A percentile compares a stretch with the other conserved stretches of the same genome.
These are phyloP conservation scores for Kappamyces sp. DNA, from an alignment of 192 early-diverging fungal species.

Conservation along the genomic window DNA sequence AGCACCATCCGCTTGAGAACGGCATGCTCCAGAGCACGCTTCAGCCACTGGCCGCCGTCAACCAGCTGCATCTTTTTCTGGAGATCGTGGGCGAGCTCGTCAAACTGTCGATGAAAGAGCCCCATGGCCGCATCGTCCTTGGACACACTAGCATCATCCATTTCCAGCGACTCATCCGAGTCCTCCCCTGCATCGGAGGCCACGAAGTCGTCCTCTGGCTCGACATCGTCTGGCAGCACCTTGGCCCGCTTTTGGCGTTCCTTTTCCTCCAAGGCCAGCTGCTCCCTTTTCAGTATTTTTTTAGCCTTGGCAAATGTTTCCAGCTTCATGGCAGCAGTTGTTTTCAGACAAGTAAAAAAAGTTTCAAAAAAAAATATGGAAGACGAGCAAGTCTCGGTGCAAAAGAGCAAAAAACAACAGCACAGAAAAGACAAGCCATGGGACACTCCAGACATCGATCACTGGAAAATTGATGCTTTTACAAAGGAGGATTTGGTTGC, in stretches of 20 bases:
- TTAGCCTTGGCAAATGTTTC: too few relatives aligned
- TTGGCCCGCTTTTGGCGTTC: not conserved
- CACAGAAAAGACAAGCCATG: conserved; percentile 67
- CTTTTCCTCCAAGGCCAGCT: not conserved
- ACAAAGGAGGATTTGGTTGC: conserved; percentile 58
- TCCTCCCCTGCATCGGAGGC: conserved; percentile 16
- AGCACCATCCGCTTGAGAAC: not conserved
- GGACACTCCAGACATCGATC: conserved; percentile 89
- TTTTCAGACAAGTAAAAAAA: too few relatives aligned
- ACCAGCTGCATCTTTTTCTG: too few relatives aligned
- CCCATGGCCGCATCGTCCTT: conserved; percentile 21
- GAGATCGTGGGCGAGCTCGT: too few relatives aligned
- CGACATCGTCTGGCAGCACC: not conserved
- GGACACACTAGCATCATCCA: not conserved
- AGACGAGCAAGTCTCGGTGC: conserved; percentile 4
- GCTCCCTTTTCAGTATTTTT: conserved; percentile 2
- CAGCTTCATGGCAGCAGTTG: too few relatives aligned
- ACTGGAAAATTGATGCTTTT: conserved; percentile 90
- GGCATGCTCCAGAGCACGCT: not conserved
- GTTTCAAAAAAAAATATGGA: too few relatives aligned
- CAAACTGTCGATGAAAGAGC: not conserved
- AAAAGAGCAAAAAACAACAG: conserved; percentile 51
- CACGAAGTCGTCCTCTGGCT: not conserved
- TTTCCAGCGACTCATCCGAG: not conserved
- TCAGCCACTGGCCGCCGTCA: not conserved